Conservation (phyloP, 768 basidiomycete species). For the Trametes villosa region DNA sequence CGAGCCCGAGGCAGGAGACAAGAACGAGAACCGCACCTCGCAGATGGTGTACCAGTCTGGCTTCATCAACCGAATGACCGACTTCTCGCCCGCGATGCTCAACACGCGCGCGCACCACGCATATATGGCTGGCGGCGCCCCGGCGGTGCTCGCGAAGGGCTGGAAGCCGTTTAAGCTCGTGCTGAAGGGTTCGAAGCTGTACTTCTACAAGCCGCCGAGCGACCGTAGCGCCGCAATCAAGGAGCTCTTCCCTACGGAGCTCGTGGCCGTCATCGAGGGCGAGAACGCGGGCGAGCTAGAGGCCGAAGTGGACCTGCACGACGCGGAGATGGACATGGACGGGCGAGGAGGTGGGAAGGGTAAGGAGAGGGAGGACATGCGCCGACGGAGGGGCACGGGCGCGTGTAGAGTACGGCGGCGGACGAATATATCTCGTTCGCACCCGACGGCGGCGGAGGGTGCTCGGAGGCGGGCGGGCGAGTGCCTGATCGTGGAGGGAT, state of each 20-base stretch:
- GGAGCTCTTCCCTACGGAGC: slow-evolving; percentile 71
- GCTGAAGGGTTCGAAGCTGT: slow-evolving; percentile 81
- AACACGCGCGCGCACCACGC: slow-evolving; percentile 32
- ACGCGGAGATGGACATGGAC: slow-evolving; percentile 31
- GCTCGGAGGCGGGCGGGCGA: no score
- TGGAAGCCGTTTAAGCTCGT: slow-evolving; percentile 91
- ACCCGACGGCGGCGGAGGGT: no score
- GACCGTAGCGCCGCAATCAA: slow-evolving; percentile 68
- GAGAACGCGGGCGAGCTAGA: slow-evolving; percentile 39
- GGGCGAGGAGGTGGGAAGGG: no score
- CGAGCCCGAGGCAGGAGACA: no score
- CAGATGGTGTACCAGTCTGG: slow-evolving; percentile 79
- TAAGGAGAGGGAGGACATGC: no score
- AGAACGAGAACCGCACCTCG: no score
- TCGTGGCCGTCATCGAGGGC: slow-evolving; percentile 59
- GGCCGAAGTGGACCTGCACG: slow-evolving; percentile 31
- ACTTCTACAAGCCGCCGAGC: slow-evolving; percentile 83
- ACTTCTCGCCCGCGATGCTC: slow-evolving; percentile 49
- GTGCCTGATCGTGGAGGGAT: no score
- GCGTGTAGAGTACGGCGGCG: no score
- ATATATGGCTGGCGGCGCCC: slow-evolving; percentile 30
- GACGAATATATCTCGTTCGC: no score
- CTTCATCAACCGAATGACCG: slow-evolving; percentile 72
- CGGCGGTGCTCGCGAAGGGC: slow-evolving; percentile 50
- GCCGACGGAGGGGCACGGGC: no score